Conservation (phyloP, 805 yeast species). For the Kazachstania bromeliacearum region DNA sequence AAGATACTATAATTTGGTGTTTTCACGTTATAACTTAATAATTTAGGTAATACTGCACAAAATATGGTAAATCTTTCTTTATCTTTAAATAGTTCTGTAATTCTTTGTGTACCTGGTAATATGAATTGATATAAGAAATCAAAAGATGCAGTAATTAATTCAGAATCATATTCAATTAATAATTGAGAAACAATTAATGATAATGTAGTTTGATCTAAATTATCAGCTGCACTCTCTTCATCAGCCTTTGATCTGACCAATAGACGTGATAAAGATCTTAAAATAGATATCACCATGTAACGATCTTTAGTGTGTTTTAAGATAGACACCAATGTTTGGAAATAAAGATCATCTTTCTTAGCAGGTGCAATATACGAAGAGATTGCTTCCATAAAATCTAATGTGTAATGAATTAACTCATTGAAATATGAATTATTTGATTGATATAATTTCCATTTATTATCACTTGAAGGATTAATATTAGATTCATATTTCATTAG, state of each 20-base stretch:
- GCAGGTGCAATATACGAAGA: constrained; percentile 76
- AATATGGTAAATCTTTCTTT: constrained; percentile 42
- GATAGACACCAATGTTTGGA: constrained; percentile 40
- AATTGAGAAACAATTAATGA: constrained; percentile 49
- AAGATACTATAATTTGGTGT: constrained; percentile 28
- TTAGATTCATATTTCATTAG: constrained; percentile 18
- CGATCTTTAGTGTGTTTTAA: constrained; percentile 55
- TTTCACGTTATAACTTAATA: constrained; percentile 42
- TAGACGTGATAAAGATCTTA: constrained; percentile 72
- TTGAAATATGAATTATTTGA: constrained; percentile 32
- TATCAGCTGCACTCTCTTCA: constrained; percentile 42
- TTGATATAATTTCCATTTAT: constrained; percentile 17
- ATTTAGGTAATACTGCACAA: constrained; percentile 50
- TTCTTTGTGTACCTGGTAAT: constrained; percentile 51
- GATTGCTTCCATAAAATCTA: constrained; percentile 78
- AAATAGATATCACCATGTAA: constrained; percentile 52
- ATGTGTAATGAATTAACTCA: constrained; percentile 56
- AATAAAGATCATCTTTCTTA: constrained; percentile 57
- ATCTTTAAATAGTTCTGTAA: constrained; percentile 42
- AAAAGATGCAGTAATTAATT: constrained; percentile 59
- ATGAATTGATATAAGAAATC: constrained; percentile 78
- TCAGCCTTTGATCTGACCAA: constrained; percentile 48
- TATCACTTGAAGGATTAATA: constrained; percentile 14
- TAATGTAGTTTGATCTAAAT: constrained; percentile 39
- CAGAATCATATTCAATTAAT: constrained; percentile 49